Base-by-base conservation (phyloP, 2,329 filamentous ascomycete genomes). In the Aureobasidium sp. region DNA sequence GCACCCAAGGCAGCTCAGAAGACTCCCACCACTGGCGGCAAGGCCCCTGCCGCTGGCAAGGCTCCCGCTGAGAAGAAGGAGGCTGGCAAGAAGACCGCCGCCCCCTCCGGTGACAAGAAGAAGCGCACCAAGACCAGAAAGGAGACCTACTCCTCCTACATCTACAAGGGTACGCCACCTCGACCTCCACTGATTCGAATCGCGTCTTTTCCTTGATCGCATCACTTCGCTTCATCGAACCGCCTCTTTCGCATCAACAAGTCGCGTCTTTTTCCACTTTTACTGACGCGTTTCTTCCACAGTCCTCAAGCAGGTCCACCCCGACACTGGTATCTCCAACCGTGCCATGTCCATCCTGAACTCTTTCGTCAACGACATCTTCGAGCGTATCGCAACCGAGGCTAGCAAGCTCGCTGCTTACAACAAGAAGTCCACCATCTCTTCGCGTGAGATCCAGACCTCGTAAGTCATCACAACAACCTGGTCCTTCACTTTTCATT, bases 341-440 rank as follows among this genome's bases (percentile, higher is more conserved):
- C 92, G 94, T 74, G 94, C 94, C 77, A 99, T 99, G 94, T 97
- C 92, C 61, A 99, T 99, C 76, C 82, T 99, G 74, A 99, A 99
- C 89, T 99, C 94, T 0, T 99, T 99, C 76, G 94, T 99, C 83
- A 99, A 97, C 77, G 91, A 99, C 74, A 99, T 99, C 77, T 99
- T 99, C 78, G 94, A 99, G 88, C 92, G 94, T 72, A 93, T 99
- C 71, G 94, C 94, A 68, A 97, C 94, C 63, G 94, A 99, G 81
- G 94, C 94, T 58, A 96, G 91, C 77, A 99, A 99, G 88, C 88
- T 99, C 65, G 94, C 94, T 70, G 94, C 94, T 67, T 99, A 99
- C 85, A 99, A 99, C 89, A 99, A 97, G 89, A 99, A 99, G 86
- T 97, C 93, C 57, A 99, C 94, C 77, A 99, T 99, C 81, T 97